Percentiles rank a stretch among this genome's conserved stretches.
Evolutionary conservation across 495 filamentous ascomycete genomes (phyloP).

Genomic region (Penicillium soppii): DNA sequence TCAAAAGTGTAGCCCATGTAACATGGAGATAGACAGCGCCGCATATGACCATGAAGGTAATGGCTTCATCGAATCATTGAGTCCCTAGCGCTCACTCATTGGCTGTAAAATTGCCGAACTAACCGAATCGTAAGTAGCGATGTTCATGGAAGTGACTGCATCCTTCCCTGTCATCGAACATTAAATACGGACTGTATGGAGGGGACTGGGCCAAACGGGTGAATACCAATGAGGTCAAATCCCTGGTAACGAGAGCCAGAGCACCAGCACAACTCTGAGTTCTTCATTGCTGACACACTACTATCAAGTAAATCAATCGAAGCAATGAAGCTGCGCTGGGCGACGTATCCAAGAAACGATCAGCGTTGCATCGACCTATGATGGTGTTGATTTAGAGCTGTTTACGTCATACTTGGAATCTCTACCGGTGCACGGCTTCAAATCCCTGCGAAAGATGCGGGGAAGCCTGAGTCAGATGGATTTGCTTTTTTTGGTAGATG

Average conservation of each 20-base stretch:
- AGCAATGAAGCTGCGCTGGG: no score
- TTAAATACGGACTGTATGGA: conserved; percentile 8
- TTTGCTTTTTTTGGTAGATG: no score
- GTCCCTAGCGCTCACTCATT: not conserved
- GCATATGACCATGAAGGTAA: conserved; percentile 1
- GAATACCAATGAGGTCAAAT: conserved; percentile 3
- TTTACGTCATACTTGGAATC: conserved; percentile 1
- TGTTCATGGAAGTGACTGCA: not conserved
- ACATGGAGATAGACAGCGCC: not conserved
- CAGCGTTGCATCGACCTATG: not conserved
- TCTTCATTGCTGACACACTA: no score
- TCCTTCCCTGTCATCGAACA: conserved; percentile 5
- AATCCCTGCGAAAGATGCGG: no score
- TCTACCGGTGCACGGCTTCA: no score
- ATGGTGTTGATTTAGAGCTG: not conserved
- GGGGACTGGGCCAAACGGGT: conserved; percentile 9
- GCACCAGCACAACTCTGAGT: no score
- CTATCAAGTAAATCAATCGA: not conserved
- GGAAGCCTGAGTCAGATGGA: no score
- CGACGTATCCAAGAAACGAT: no score
- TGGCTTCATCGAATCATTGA: not conserved
- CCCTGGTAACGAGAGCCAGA: not conserved
- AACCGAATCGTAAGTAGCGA: conserved; percentile 1
- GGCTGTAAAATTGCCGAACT: not conserved
- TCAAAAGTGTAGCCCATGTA: not conserved